Evolutionary conservation across 2,329 filamentous ascomycete genomes (phyloP), one percentile per base, ranked within the genome.

Genomic region (Ophiostoma pallidulum): DNA sequence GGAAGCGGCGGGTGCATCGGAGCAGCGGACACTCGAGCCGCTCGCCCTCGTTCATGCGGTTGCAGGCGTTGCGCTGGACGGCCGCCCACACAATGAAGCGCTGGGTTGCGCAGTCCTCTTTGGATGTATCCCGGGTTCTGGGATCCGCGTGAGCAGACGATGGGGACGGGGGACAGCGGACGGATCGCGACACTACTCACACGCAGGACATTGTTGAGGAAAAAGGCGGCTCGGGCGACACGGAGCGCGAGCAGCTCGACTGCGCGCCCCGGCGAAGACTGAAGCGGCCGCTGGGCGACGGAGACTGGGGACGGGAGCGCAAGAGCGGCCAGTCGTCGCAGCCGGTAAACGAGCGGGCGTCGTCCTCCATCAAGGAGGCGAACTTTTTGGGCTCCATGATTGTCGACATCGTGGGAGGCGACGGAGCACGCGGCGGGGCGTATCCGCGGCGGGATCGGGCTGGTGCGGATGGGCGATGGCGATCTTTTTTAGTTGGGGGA

Each of bases 21-120:
- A 76, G 57, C 51, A 78, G 61, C 14, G 75, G 75, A 51, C 74
- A 78, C 53, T 70, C 68, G 33, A 73, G 62, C 48, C 66, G 69
- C 53, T 77, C 70, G 54, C 65, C 66, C 20, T 64, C 57, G 8
- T 66, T 68, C 66, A 76, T 73, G 45, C 65, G 67, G 36, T 59
- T 52, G 45, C 66, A 74, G 26, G 63, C 65, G 60, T 77, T 78
- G 55, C 74, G 72, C 58, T 73, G 71, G 53, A 76, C 66, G 39
- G 74, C 75, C 29, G 68, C 70, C 74, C 75, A 78, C 44, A 74
- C 71, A 54, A 78, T 70, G 60, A 78, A 78, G 49, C 70, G 65
- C 55, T 77, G 67, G 38, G 72, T 65, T 18, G 70, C 70, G 56
- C 74, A 77, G 55, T 75, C 71, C 50, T 74, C 67, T 26, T 62